phyloP scores from a whole-genome alignment of 139 green algal species.

The Astrephomene gubernaculifera region DNA sequence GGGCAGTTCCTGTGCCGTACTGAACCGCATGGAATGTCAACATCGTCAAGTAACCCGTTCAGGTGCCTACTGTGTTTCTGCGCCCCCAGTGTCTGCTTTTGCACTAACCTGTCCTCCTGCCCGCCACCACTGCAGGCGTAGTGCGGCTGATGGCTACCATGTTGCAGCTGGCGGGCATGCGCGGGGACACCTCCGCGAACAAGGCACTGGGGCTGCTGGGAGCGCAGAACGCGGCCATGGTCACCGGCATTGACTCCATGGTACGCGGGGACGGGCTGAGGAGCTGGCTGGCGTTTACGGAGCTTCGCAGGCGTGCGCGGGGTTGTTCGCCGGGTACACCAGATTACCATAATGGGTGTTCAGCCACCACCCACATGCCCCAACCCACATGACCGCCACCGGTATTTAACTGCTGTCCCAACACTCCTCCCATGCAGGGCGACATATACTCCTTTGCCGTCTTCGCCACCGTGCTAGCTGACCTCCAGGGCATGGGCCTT shows the following conservation, averaged over 20 bases:
- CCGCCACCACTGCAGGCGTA: background rate
- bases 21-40: too few relatives aligned
- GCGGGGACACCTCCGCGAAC: constrained; percentile 26
- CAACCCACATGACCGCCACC: too few relatives aligned
- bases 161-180: constrained; percentile 27
- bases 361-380: too few relatives aligned
- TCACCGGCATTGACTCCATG: constrained; percentile 39
- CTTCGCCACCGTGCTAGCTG: constrained; percentile 30
- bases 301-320: too few relatives aligned
- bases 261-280: background rate
- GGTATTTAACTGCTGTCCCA: too few relatives aligned
- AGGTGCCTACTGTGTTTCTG: too few relatives aligned
- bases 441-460: constrained; percentile 32
- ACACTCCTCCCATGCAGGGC: constrained; percentile 12
- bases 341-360: too few relatives aligned
- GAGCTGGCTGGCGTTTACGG: background rate
- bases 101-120: background rate
- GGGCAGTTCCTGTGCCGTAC: too few relatives aligned
- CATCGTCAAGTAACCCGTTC: too few relatives aligned
- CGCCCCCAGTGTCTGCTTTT: too few relatives aligned
- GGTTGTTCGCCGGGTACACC: too few relatives aligned
- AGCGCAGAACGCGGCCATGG: constrained; percentile 29
- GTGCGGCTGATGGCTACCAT: constrained; percentile 39
- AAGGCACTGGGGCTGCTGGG: constrained; percentile 29
- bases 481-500: constrained; percentile 30